phyloP scores from a whole-genome alignment of 257 asterid genomes.

The Misopates orontium region DNA sequence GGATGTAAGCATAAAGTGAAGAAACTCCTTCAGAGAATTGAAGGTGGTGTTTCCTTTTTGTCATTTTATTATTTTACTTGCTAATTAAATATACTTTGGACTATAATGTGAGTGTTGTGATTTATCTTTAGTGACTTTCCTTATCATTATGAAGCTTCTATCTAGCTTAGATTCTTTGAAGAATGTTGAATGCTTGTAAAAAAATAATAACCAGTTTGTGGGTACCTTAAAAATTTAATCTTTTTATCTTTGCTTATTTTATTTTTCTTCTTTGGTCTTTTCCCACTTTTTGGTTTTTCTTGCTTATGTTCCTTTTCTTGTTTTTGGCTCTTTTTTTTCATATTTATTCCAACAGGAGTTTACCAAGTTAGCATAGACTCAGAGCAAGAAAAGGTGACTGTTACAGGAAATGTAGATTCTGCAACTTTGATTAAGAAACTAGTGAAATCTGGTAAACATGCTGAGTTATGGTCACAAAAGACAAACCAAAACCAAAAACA shows the following conservation, averaged over 20 bases:
- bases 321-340: not conserved
- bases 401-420: slow-evolving; percentile 60
- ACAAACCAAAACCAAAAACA: slow-evolving; percentile 25
- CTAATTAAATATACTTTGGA: not conserved
- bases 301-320: not conserved
- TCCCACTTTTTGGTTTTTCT: not conserved
- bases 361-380: slow-evolving; percentile 62
- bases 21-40: slow-evolving; percentile 77
- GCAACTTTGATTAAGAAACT: slow-evolving; percentile 54
- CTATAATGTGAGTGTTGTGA: not conserved
- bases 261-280: too few relatives aligned
- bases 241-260: too few relatives aligned
- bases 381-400: slow-evolving; percentile 64
- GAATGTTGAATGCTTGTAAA: too few relatives aligned
- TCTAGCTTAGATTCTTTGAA: too few relatives aligned
- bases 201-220: too few relatives aligned
- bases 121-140: not conserved
- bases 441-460: slow-evolving; percentile 60
- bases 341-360: slow-evolving; percentile 50
- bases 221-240: too few relatives aligned
- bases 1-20: slow-evolving; percentile 92
- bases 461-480: slow-evolving; percentile 68
- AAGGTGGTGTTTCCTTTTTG: slow-evolving; percentile 43
- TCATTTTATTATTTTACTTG: not conserved
- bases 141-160: too few relatives aligned